Base-by-base conservation (phyloP, 2,329 filamentous ascomycete species). In the Aspergillus sp. region DNA sequence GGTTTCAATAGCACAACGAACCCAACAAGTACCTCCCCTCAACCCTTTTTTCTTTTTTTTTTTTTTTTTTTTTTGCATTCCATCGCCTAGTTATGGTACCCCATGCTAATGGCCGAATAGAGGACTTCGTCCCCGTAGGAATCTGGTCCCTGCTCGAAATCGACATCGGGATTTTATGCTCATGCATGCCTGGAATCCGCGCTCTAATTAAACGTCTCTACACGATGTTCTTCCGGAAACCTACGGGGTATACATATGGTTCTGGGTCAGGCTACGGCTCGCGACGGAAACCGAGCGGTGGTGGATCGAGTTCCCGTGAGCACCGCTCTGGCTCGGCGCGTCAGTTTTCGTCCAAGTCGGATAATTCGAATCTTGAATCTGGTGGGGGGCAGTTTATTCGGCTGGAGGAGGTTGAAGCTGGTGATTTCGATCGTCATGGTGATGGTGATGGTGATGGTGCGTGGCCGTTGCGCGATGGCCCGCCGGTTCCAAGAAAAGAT, bases 1-100 rank as follows among this genome's bases (percentile, higher is more conserved):
- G 52, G 52, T 6, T 54, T 54, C 43, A 48, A 48, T n/a, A 47
- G 18, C n/a, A 54, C 52, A 5, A 48, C n/a, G 2, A 54, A 54
- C 13, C 52, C 52, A 39, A 54, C 52, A 6, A 48, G 52, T 54
- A 41, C 34, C 20, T 48, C 13, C 9, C 15, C 18, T 8, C 13
- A 3, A 3, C 20, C 13, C 39, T 34, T 30, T n/a, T n/a, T n/a
- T n/a, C n/a, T n/a, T n/a, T n/a, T n/a, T n/a, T n/a, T n/a, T n/a
- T n/a, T n/a, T n/a, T n/a, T n/a, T n/a, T n/a, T n/a, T n/a, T n/a
- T n/a, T n/a, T n/a, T n/a, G n/a, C n/a, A n/a, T n/a, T n/a, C n/a
- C n/a, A n/a, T n/a, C n/a, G n/a, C n/a, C n/a, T n/a, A n/a, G n/a
- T n/a, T n/a, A n/a, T n/a, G n/a, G n/a, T n/a, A n/a, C n/a, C n/a